These are phyloP conservation scores for Aspergillus cejpii DNA, from an alignment of 2,329 filamentous ascomycete species.

Conservation along the genomic window DNA sequence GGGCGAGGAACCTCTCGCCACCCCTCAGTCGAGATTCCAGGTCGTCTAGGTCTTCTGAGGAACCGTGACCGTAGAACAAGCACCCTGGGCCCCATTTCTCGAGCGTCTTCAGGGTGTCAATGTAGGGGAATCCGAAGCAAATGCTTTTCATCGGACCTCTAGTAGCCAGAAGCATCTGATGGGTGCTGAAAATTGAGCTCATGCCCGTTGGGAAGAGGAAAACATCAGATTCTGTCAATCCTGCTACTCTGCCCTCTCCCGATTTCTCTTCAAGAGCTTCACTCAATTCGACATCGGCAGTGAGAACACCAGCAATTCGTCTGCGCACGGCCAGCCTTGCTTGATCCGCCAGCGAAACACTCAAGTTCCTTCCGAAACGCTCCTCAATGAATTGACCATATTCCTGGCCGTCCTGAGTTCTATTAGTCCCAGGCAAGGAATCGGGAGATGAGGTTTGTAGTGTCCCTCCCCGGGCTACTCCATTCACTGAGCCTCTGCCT, in stretches of 20 bases:
- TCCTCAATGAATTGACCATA: conserved; percentile 82
- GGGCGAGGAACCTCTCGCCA: conserved; percentile 70
- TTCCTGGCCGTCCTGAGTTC: conserved; percentile 51
- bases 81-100: conserved; percentile 91
- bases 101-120: conserved; percentile 90
- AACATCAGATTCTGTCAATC: conserved; percentile 76
- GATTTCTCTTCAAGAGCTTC: conserved; percentile 48
- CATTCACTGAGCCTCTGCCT: conserved; percentile 51
- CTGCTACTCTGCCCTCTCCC: conserved; percentile 37
- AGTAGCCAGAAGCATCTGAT: conserved; percentile 63
- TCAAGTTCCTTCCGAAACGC: conserved; percentile 85
- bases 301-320: conserved; percentile 81
- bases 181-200: conserved; percentile 88
- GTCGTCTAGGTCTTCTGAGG: conserved; percentile 71
- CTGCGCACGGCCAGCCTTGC: conserved; percentile 80
- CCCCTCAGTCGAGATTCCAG: conserved; percentile 63
- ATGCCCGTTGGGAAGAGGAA: conserved; percentile 86
- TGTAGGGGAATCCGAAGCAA: conserved; percentile 94
- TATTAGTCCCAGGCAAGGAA: conserved; percentile 19
- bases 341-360: conserved; percentile 67
- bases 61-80: conserved; percentile 78
- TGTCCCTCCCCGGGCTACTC: conserved; percentile 23
- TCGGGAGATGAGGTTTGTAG: conserved; percentile 36
- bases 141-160: conserved; percentile 67
- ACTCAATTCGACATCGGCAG: conserved; percentile 61